Evolutionary conservation across 2,329 filamentous ascomycete species (phyloP).

Genomic region (Neonectria magnoliae): DNA sequence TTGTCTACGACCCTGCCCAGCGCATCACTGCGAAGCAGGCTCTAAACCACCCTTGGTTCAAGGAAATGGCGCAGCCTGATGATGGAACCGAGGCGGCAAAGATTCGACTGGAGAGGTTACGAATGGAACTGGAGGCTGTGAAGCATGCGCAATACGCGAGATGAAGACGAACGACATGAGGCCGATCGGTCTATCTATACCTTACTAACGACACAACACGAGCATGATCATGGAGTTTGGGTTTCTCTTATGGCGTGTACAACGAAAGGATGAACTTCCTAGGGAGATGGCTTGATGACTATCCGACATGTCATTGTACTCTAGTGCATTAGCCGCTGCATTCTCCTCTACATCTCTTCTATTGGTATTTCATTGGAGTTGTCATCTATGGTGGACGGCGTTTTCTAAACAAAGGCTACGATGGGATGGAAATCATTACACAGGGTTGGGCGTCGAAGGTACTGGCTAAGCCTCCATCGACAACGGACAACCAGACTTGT

Average conservation of each 20-base stretch:
- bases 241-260: conserved; percentile 40
- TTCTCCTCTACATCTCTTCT: conserved; percentile 31
- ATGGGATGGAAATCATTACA: conserved; percentile 36
- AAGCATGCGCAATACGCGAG: conserved; percentile 37
- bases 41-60: conserved; percentile 74
- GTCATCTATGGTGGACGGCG: conserved; percentile 33
- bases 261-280: conserved; percentile 34
- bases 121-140: conserved; percentile 51
- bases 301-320: conserved; percentile 44
- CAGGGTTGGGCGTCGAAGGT: conserved; percentile 32
- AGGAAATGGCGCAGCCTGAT: conserved; percentile 69
- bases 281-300: conserved; percentile 35
- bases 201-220: conserved; percentile 43
- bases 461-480: conserved; percentile 32
- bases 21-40: conserved; percentile 75
- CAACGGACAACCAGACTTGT: conserved; percentile 40
- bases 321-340: conserved; percentile 41
- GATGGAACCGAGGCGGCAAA: conserved; percentile 75
- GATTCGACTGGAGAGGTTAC: conserved; percentile 65
- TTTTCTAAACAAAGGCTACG: conserved; percentile 35
- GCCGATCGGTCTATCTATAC: conserved; percentile 19
- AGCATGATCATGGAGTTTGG: conserved; percentile 47
- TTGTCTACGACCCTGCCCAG: conserved; percentile 72
- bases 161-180: conserved; percentile 36
- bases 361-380: conserved; percentile 34